Evolutionary conservation across 2,329 filamentous ascomycete genomes (phyloP).

Genomic region (Xylariaceae sp.): DNA sequence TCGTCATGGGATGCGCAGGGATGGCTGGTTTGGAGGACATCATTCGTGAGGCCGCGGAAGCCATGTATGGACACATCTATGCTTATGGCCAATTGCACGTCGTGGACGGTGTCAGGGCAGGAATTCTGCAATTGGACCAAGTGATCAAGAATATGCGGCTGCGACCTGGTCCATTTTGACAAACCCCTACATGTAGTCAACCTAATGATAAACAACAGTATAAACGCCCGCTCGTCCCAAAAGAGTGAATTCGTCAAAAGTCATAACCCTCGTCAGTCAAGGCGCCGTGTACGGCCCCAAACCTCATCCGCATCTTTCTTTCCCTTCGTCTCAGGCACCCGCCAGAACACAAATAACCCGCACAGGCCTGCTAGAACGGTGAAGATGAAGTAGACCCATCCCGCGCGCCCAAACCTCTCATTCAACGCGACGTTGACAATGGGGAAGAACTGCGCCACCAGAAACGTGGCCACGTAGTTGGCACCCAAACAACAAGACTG

Average conservation of each 20-base stretch:
- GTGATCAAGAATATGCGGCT: conserved; percentile 43
- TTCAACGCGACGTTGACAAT: conserved; percentile 76
- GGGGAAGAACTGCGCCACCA: conserved; percentile 94
- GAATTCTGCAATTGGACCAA: conserved; percentile 60
- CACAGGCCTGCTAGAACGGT: conserved; percentile 68
- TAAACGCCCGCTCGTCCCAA: too few relatives aligned
- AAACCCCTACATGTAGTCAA: too few relatives aligned
- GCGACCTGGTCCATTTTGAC: conserved; percentile 22
- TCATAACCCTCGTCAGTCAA: conserved; percentile 42
- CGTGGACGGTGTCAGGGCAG: conserved; percentile 76
- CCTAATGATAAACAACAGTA: too few relatives aligned
- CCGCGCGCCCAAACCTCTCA: conserved; percentile 60
- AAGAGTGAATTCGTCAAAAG: neutral
- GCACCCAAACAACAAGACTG: conserved; percentile 85
- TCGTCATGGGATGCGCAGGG: conserved; percentile 85
- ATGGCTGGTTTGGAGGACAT: conserved; percentile 83
- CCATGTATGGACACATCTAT: conserved; percentile 59
- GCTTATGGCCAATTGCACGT: conserved; percentile 60
- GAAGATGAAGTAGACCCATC: conserved; percentile 92
- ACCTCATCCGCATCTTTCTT: conserved; percentile 84
- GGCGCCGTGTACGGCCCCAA: conserved; percentile 68
- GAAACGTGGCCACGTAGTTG: conserved; percentile 87
- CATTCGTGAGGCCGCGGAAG: conserved; percentile 66
- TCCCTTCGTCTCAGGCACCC: conserved; percentile 84
- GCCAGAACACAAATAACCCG: conserved; percentile 67